Evolutionary conservation across 202 grass and related monocot genomes (phyloP), one percentile per base, ranked within the genome.

Genomic region (Eragrostis tef): DNA sequence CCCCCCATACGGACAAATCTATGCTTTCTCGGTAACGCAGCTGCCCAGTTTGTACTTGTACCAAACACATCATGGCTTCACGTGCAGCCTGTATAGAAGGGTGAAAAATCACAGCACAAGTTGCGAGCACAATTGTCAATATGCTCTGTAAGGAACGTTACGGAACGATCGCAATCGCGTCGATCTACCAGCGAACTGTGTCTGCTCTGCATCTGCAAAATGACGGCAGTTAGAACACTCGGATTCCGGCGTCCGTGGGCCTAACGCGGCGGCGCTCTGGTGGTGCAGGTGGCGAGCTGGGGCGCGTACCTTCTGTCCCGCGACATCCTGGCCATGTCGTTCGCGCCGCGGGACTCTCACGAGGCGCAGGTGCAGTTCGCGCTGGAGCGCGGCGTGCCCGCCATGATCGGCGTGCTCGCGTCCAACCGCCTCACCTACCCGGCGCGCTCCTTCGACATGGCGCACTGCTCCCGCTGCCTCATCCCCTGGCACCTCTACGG

Each of bases 281-380:
- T 60, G 5, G 43, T 77, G 83, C 75, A 97, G 94, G 94, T 97
- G 84, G 94, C 94, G 64, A 97, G 94, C 83, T 97, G 91, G 91
- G 94, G 94, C 64, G 94, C 94, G 50, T 92, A 92, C 77, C 89
- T 97, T 44, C 87, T 97, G 6, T 94, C 94, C 3, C 86, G 91
- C 0, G 77, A 89, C 81, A 92, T 97, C 48, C 75, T 94, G 59
- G 85, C 94, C 61, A 94, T 97, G 94, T 97, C 94, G 56, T 94
- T 97, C 69, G 94, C 94, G n/a, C 94, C 94, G 10, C 84, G 91
- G 59, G 94, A 97, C 86, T 90, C 94, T 0, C 94, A 97, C 70
- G 91, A 94, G 87, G 94, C 94, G 63, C 94, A 97, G 74, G 94
- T 97, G 49, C 94, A 97, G 85, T 97, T 97, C 83, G 94, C 94